Evolutionary conservation across 306 rosid genomes (phyloP), one percentile per base, ranked within the genome.

Genomic region (Delonix regia): DNA sequence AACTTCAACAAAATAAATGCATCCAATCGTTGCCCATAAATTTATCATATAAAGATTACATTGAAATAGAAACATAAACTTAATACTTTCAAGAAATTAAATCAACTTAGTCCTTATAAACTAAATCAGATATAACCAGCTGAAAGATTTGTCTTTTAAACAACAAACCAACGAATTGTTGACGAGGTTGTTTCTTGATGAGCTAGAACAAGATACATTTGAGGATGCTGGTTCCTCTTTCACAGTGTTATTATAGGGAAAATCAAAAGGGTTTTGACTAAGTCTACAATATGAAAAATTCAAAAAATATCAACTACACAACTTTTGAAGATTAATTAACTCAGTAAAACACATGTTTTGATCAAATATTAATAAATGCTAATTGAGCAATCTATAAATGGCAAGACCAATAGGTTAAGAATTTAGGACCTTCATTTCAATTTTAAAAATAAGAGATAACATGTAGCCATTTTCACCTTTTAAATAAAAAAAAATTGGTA

Each of bases 171-270:
- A 85, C 19, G 30, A 67, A 68, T 68, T 81, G 85, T 79, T 83
- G 89, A 71, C 73, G 76, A 42, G 71, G 88, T 60, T 86, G 90
- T 60, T 91, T 93, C 78, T 91, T 3, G 89, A 85, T 2, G 90
- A 85, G 83, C 87, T 87, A 75, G 89, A 89, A 42, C 89, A 94
- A 82, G 88, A 88, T 77, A 78, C 80, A 84, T 86, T 87, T 63
- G 90, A 83, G 38, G 91, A 90, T 33, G 75, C 85, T 39, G 85
- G 87, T 73, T 83, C 94, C 81, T 80, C 85, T 81, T 83, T 86
- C 25, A 24, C 82, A 74, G 53, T 19, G 6, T 47, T 53, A 27
- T 70, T 85, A 98, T 95, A 88, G 76, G 84, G 77, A 65, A 52
- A 42, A 28, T 51, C 48, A 51, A n/a, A 69, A 64, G 18, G 71